phyloP scores from a whole-genome alignment of 306 rosid species.

The Cicer arietinum region DNA sequence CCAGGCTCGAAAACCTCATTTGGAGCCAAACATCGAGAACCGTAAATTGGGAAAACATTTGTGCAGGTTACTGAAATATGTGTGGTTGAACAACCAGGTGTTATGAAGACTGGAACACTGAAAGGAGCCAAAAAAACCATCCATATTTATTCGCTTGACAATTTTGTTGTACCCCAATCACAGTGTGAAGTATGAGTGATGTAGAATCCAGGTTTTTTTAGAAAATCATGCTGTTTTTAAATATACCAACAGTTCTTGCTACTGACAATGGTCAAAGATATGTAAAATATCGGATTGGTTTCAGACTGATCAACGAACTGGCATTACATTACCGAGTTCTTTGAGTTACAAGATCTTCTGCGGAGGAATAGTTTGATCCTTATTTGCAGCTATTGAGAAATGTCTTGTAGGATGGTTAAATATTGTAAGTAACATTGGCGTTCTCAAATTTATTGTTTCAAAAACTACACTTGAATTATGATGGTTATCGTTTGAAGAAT shows the following conservation, averaged over 20 bases:
- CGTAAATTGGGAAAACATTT: slow-evolving; percentile 9
- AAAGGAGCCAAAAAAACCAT: slow-evolving; percentile 36
- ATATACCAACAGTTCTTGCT: slow-evolving; percentile 12
- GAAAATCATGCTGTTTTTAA: not conserved
- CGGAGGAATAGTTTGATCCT: slow-evolving; percentile 29
- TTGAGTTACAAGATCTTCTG: slow-evolving; percentile 28
- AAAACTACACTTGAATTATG: not conserved
- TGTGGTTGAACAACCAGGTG: slow-evolving; percentile 29
- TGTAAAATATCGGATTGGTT: slow-evolving; percentile 42
- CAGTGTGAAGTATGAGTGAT: slow-evolving; percentile 30
- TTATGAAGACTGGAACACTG: slow-evolving; percentile 36
- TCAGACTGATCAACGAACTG: slow-evolving; percentile 21
- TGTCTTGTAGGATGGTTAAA: slow-evolving; percentile 20
- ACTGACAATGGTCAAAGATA: slow-evolving; percentile 30
- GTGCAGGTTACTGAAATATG: slow-evolving; percentile 32
- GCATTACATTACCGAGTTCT: slow-evolving; percentile 29
- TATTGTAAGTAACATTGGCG: not conserved
- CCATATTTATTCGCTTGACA: slow-evolving; percentile 26
- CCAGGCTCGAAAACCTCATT: slow-evolving; percentile 17
- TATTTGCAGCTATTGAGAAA: slow-evolving; percentile 8
- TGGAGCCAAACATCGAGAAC: slow-evolving; percentile 35
- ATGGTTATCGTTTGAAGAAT: not conserved
- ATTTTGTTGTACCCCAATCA: slow-evolving; percentile 48
- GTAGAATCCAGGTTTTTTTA: slow-evolving; percentile 23
- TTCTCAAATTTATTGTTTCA: slow-evolving; percentile 25